phyloP scores from a whole-genome alignment of 2,329 filamentous ascomycete genomes.

The Coleophoma cylindrospora region DNA sequence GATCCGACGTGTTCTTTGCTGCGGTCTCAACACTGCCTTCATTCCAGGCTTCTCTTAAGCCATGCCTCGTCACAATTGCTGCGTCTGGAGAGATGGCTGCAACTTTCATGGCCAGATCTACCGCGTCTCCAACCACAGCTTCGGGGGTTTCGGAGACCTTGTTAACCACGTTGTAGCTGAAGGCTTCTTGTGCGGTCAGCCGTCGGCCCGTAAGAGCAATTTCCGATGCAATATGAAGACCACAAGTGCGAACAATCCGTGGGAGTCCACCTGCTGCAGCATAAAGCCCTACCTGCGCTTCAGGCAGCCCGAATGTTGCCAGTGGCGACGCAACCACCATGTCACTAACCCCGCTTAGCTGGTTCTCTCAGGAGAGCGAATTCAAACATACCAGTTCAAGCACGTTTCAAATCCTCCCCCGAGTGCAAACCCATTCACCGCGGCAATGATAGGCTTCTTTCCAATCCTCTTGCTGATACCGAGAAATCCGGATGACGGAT shows the following conservation, averaged over 20 bases:
- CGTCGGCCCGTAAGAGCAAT: conserved; percentile 61
- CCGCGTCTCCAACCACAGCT: conserved; percentile 47
- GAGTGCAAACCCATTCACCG: conserved; percentile 71
- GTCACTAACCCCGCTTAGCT: conserved; percentile 62
- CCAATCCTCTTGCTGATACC: conserved; percentile 62
- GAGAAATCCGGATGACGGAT: conserved; percentile 48
- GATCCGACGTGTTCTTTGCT: conserved; percentile 52
- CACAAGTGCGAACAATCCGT: conserved; percentile 57
- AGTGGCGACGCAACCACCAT: conserved; percentile 56
- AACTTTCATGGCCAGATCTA: conserved; percentile 57
- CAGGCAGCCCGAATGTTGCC: conserved; percentile 66
- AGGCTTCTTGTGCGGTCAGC: conserved; percentile 55
- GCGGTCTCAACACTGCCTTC: conserved; percentile 50
- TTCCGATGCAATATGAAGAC: conserved; percentile 64
- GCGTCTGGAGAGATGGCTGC: conserved; percentile 66
- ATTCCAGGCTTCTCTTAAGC: conserved; percentile 69
- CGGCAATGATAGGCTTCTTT: conserved; percentile 71
- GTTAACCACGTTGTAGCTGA: conserved; percentile 64
- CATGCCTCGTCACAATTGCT: conserved; percentile 66
- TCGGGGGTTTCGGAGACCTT: conserved; percentile 43
- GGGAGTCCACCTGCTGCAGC: conserved; percentile 68
- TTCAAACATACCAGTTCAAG: conserved; percentile 39
- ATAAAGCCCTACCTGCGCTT: conserved; percentile 65
- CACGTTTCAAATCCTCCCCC: conserved; percentile 73
- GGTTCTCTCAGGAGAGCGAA: background rate